phyloP scores from a whole-genome alignment of 1,284 basidiomycete genomes.

The Phlebopus sp. region DNA sequence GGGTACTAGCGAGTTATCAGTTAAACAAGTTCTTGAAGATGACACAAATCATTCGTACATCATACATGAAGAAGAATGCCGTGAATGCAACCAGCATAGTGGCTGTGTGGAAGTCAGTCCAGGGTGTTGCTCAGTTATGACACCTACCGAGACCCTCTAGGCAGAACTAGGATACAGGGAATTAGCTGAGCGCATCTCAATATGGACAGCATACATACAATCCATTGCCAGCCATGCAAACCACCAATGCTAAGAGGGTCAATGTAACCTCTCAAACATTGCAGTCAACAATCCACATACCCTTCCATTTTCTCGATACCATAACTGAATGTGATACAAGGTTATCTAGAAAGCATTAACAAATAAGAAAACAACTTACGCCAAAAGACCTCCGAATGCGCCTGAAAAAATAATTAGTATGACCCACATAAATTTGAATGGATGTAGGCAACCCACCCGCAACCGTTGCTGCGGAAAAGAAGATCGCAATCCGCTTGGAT shows the following conservation, averaged over 20 bases:
- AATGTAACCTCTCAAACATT: neutral
- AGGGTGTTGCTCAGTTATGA: neutral
- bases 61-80: slow-evolving; percentile 44
- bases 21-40: slow-evolving; percentile 2
- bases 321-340: slow-evolving; percentile 18
- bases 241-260: slow-evolving; percentile 28
- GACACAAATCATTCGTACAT: slow-evolving; percentile 29
- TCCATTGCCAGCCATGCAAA: slow-evolving; percentile 46
- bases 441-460: slow-evolving; percentile 34
- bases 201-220: slow-evolving; percentile 35
- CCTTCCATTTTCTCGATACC: slow-evolving; percentile 37
- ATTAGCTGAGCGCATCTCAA: slow-evolving; percentile 4
- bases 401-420: slow-evolving; percentile 12
- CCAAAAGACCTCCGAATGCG: slow-evolving; percentile 41
- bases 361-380: slow-evolving; percentile 17
- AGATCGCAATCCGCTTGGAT: slow-evolving; percentile 52
- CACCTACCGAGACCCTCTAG: slow-evolving; percentile 31
- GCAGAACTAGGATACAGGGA: slow-evolving; percentile 24
- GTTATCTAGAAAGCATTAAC: neutral
- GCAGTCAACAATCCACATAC: slow-evolving; percentile 19
- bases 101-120: slow-evolving; percentile 17
- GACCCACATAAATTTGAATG: neutral
- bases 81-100: slow-evolving; percentile 36
- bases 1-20: slow-evolving; percentile 36
- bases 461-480: slow-evolving; percentile 56